phyloP scores from a whole-genome alignment of 2,329 filamentous ascomycete genomes.

The Byssoonygena ceratinophila region DNA sequence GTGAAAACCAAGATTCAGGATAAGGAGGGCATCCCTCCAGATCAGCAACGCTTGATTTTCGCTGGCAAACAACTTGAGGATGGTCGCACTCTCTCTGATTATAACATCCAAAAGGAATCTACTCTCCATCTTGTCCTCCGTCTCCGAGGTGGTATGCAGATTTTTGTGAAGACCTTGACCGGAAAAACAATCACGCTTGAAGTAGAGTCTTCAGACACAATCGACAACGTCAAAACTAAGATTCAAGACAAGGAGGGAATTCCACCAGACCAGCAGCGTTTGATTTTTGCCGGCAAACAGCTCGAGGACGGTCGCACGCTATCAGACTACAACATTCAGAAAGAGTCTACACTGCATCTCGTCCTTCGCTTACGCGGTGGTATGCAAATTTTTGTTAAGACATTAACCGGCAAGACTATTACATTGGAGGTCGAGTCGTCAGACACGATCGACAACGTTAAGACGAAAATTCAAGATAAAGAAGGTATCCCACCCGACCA shows the following conservation, averaged over 20 bases:
- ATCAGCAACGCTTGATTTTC: constrained; percentile 93
- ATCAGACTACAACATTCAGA: constrained; percentile 94
- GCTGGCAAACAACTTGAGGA: constrained; percentile 95
- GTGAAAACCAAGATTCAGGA: constrained; percentile 97
- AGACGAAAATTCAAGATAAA: constrained; percentile 74
- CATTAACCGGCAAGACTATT: constrained; percentile 74
- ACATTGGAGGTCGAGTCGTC: constrained; percentile 81
- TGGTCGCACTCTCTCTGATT: constrained; percentile 77
- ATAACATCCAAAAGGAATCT: constrained; percentile 92
- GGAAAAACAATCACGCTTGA: constrained; percentile 93
- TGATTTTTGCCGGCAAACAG: constrained; percentile 91
- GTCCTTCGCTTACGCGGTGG: constrained; percentile 73
- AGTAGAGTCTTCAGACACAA: constrained; percentile 79
- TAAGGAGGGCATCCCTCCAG: constrained; percentile 92
- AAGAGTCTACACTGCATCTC: constrained; percentile 71
- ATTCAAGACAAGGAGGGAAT: constrained; percentile 77
- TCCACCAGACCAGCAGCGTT: constrained; percentile 83
- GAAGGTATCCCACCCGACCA: constrained; percentile 88
- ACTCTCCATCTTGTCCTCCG: constrained; percentile 78
- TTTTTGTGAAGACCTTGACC: constrained; percentile 49
- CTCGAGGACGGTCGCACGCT: constrained; percentile 84
- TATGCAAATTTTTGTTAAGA: constrained; percentile 53
- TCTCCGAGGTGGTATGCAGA: constrained; percentile 67
- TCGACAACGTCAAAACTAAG: constrained; percentile 90
- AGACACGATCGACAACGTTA: constrained; percentile 91